Percentiles rank a stretch among this genome's conserved stretches.
phyloP scores from a whole-genome alignment of 75 land plant genomes.

The Larix kaempferi region DNA sequence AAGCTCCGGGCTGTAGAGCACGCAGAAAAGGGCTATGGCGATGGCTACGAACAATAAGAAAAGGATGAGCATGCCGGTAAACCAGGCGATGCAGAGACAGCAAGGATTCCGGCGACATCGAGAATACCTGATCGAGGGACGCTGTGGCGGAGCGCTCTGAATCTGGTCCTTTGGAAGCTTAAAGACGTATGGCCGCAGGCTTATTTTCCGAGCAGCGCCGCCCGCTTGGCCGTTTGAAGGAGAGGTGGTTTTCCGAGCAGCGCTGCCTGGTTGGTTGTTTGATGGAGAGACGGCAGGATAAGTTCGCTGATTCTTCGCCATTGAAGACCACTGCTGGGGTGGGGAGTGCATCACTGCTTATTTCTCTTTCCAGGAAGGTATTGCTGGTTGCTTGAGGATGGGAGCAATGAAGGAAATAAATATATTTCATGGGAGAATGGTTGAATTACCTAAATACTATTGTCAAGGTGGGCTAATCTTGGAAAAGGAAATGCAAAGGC shows the following conservation, averaged over 20 bases:
- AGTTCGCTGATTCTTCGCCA: neutral
- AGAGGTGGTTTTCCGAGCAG: neutral
- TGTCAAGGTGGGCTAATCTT: too few species aligned
- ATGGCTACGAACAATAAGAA: constrained; percentile 25
- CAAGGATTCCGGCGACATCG: constrained; percentile 24
- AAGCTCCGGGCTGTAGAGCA: constrained; percentile 27
- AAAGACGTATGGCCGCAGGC: constrained; percentile 30
- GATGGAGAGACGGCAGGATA: neutral
- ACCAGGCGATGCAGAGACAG: constrained; percentile 20
- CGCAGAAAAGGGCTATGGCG: constrained; percentile 28
- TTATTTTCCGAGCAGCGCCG: neutral
- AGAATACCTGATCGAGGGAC: constrained; percentile 4
- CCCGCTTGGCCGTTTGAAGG: neutral
- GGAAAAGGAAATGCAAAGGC: too few species aligned
- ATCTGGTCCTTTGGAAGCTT: constrained; percentile 59
- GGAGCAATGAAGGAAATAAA: too few species aligned
- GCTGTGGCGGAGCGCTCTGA: constrained; percentile 33
- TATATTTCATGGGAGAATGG: too few species aligned
- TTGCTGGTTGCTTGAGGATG: too few species aligned
- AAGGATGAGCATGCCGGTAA: constrained; percentile 3
- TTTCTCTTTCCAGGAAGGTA: too few species aligned
- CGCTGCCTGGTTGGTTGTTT: neutral
- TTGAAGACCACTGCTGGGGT: neutral
- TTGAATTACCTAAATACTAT: too few species aligned
- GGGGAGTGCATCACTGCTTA: too few species aligned